A percentile compares a stretch with the other conserved stretches of the same genome.
Evolutionary conservation across 2,329 filamentous ascomycete genomes (phyloP).

Genomic region (Sporothrix sp.): DNA sequence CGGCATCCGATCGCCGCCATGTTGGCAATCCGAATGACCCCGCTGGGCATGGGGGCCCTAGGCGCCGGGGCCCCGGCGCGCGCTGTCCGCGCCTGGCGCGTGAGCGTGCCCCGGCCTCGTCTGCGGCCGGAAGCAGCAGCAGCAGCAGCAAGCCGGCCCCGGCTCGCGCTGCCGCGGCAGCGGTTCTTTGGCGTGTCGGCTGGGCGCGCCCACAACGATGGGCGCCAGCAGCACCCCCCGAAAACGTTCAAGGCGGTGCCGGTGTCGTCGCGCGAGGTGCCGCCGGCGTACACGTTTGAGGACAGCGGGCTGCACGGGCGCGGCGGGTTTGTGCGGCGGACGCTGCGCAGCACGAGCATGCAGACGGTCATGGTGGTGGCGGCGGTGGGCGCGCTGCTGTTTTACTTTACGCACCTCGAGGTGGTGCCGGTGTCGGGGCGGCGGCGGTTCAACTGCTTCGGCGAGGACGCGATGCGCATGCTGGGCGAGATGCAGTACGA

Average conservation of each 20-base stretch:
- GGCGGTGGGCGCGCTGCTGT: constrained; percentile 36
- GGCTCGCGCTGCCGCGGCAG: too few species aligned
- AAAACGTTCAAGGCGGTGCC: constrained; percentile 13
- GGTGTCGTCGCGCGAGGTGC: constrained; percentile 13
- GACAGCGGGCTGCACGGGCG: background rate
- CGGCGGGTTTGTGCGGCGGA: constrained; percentile 3
- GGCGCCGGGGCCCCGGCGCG: too few species aligned
- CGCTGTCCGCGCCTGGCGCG: too few species aligned
- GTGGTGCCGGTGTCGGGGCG: constrained; percentile 63
- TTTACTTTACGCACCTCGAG: constrained; percentile 63
- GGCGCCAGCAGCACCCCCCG: background rate
- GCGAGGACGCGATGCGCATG: constrained; percentile 42
- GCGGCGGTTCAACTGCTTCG: constrained; percentile 61
- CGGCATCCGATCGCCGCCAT: too few species aligned
- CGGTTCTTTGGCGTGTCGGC: too few species aligned
- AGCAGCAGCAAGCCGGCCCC: too few species aligned
- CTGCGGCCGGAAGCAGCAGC: too few species aligned
- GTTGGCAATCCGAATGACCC: too few species aligned
- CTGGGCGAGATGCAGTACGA: constrained; percentile 46
- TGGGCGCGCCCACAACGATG: background rate
- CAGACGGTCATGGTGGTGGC: constrained; percentile 32
- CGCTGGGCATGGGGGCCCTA: too few species aligned
- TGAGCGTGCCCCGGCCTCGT: too few species aligned
- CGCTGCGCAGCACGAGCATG: constrained; percentile 24
- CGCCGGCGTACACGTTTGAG: constrained; percentile 13